phyloP scores from a whole-genome alignment of 2,329 filamentous ascomycete genomes.

The Apiospora koreana region DNA sequence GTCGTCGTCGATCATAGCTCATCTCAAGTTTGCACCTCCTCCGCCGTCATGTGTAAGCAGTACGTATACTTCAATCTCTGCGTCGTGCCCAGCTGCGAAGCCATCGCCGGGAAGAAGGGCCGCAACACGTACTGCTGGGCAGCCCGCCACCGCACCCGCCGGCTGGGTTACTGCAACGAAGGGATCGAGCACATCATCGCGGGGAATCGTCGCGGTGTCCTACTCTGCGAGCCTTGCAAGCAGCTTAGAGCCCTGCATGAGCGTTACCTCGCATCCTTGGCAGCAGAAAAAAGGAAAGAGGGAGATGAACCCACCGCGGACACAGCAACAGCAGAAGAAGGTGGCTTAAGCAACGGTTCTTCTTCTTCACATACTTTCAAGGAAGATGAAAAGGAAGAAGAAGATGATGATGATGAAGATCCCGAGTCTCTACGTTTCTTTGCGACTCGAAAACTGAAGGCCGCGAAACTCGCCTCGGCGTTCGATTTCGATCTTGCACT shows the following conservation, averaged over 20 bases:
- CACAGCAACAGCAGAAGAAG: not conserved
- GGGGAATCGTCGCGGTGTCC: not conserved
- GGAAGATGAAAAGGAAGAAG: not conserved
- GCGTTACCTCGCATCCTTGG: not conserved
- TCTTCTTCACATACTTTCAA: not conserved
- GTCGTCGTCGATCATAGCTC: not conserved
- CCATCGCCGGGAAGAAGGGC: not conserved
- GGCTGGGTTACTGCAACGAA: not conserved
- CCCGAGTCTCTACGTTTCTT: not conserved
- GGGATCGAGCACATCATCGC: not conserved
- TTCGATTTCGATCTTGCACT: not conserved
- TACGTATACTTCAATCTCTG: not conserved
- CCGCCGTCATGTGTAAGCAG: conserved; percentile 1
- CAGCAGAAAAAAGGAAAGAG: not conserved
- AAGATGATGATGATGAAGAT: not conserved
- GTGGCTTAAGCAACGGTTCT: not conserved
- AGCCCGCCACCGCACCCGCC: not conserved
- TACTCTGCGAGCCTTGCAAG: not conserved
- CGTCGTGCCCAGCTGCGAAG: not conserved
- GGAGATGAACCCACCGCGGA: not conserved
- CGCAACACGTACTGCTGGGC: not conserved
- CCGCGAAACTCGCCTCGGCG: not conserved
- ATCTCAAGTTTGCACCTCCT: not conserved
- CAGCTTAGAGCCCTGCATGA: not conserved
- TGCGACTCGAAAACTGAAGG: not conserved